Conservation (phyloP, 306 rosid species). For the Sicyos baderoa region DNA sequence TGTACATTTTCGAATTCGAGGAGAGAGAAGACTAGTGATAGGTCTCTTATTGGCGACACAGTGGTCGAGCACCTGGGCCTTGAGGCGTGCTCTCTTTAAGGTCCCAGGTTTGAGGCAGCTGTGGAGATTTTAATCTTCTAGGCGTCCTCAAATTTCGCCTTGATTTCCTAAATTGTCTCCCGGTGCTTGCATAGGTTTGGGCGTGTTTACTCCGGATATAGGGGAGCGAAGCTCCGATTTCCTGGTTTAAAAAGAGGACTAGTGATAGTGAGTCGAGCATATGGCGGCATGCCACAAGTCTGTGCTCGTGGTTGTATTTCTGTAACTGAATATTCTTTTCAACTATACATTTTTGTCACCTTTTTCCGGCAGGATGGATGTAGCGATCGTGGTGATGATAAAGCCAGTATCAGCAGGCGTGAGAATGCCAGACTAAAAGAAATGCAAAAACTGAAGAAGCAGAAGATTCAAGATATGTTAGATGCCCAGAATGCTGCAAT, state of each 20-base stretch:
- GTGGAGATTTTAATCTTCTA: too few relatives aligned
- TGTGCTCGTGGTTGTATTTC: constrained; percentile 9
- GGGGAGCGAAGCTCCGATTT: too few relatives aligned
- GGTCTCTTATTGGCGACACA: too few relatives aligned
- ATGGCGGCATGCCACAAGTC: neutral
- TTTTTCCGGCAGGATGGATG: neutral
- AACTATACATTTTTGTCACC: neutral
- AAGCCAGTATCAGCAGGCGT: constrained; percentile 61
- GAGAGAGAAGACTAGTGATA: neutral
- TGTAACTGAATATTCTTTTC: neutral
- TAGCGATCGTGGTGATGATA: constrained; percentile 36
- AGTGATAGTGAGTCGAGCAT: neutral
- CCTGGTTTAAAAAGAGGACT: too few relatives aligned
- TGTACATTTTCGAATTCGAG: neutral
- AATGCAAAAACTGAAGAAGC: constrained; percentile 64
- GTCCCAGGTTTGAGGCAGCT: too few relatives aligned
- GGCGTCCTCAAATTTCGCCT: too few relatives aligned
- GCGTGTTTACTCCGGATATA: too few relatives aligned
- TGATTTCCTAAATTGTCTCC: too few relatives aligned
- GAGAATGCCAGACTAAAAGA: constrained; percentile 78
- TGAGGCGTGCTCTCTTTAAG: too few relatives aligned
- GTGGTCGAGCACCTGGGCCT: too few relatives aligned
- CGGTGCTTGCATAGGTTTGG: too few relatives aligned
- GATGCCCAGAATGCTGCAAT: constrained; percentile 74
- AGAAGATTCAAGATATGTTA: constrained; percentile 84